Evolutionary conservation across 202 grass and related monocot species (phyloP).

Genomic region (Setaria viridis): DNA sequence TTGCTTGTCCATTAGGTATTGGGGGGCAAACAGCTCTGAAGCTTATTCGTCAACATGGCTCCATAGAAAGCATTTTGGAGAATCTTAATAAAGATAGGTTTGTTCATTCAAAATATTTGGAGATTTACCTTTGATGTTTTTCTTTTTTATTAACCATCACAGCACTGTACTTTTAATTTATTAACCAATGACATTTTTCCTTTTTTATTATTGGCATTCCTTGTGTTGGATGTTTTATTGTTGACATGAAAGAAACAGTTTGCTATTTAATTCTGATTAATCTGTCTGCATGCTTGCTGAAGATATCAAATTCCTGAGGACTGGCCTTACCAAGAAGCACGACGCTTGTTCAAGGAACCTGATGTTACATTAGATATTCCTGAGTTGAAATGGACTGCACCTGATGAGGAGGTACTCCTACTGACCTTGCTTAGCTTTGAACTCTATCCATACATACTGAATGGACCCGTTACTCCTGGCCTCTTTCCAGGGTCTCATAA

Average conservation of each 20-base stretch:
- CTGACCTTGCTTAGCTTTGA: slow-evolving; percentile 20
- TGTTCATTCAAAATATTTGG: slow-evolving; percentile 21
- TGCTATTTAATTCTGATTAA: slow-evolving; percentile 24
- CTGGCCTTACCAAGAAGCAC: slow-evolving; percentile 95
- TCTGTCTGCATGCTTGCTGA: slow-evolving; percentile 34
- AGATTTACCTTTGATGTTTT: slow-evolving; percentile 29
- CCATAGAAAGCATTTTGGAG: slow-evolving; percentile 83
- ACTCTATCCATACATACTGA: slow-evolving; percentile 6
- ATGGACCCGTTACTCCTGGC: slow-evolving; percentile 1
- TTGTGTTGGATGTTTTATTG: slow-evolving; percentile 23
- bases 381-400: slow-evolving; percentile 89
- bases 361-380: slow-evolving; percentile 79
- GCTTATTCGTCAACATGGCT: slow-evolving; percentile 80
- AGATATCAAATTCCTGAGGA: slow-evolving; percentile 95
- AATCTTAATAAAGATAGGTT: slow-evolving; percentile 93
- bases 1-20: slow-evolving; percentile 67
- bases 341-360: slow-evolving; percentile 92
- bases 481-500: slow-evolving; percentile 67
- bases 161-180: not conserved
- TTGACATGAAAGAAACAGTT: slow-evolving; percentile 26
- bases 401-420: slow-evolving; percentile 81
- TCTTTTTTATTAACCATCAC: no score
- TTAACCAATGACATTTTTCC: not conserved
- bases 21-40: slow-evolving; percentile 89
- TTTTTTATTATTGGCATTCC: slow-evolving; percentile 20